These are phyloP conservation scores for Fusarium sp. DNA, from an alignment of 2,329 filamentous ascomycete species.

Conservation along the genomic window DNA sequence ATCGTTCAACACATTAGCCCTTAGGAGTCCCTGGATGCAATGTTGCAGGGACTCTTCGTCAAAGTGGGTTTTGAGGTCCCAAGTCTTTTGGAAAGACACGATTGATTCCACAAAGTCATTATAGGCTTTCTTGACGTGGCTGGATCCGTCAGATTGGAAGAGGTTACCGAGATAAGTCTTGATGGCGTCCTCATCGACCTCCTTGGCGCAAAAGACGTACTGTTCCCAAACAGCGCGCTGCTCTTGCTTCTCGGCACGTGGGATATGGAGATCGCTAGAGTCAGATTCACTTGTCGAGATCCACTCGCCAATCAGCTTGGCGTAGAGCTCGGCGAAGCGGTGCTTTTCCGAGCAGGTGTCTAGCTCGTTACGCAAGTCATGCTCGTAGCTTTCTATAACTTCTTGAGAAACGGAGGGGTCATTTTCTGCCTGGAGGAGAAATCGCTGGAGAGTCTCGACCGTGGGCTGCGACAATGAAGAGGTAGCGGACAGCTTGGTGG, in stretches of 20 bases:
- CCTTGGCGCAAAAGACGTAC: neutral
- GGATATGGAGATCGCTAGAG: neutral
- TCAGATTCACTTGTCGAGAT: slow-evolving; percentile 45
- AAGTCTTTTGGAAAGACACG: neutral
- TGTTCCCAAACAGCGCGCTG: neutral
- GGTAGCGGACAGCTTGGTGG: neutral
- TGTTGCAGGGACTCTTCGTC: neutral
- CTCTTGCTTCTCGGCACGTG: neutral
- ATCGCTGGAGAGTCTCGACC: neutral
- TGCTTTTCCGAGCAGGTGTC: slow-evolving; percentile 54
- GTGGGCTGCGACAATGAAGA: neutral
- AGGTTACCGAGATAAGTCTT: neutral
- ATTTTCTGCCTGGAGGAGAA: neutral
- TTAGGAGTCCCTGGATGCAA: neutral
- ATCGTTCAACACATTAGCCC: neutral
- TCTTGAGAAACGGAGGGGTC: neutral
- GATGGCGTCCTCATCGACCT: neutral
- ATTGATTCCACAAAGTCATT: neutral
- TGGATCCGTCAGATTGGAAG: neutral
- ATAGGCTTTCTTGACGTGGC: neutral
- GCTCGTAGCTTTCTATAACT: neutral
- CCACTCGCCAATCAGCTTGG: slow-evolving; percentile 58
- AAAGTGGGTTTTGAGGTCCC: neutral
- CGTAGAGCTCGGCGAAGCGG: slow-evolving; percentile 56
- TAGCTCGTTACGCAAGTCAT: slow-evolving; percentile 33